Evolutionary conservation across 208 protist species (phyloP), one percentile per base, ranked within the genome.

Genomic region (Acanthamoeba culbertsoni): DNA sequence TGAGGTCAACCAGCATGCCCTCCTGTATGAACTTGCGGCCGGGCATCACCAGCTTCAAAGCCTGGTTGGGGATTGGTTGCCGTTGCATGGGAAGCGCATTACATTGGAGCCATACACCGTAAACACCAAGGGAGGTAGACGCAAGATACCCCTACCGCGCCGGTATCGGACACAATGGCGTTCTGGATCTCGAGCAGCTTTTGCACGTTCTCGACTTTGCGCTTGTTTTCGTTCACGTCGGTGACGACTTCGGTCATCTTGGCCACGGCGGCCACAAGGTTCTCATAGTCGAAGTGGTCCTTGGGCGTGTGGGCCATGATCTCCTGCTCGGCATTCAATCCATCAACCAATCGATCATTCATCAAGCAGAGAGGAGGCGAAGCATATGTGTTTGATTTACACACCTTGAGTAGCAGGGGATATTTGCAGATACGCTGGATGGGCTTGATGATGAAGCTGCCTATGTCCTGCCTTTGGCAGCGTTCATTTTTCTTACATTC

Each of bases 371-470:
- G 23, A 62, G 53, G 53, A 62, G 23, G 18, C 16, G 53, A 62
- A 62, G n/a, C n/a, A n/a, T n/a, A n/a, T n/a, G n/a, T n/a, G n/a
- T n/a, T n/a, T n/a, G n/a, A n/a, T n/a, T n/a, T n/a, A n/a, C n/a
- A n/a, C 2, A 84, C 73, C 28, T 33, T 89, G 48, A 89, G 33
- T 5, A 89, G 79, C 28, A 89, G n/a, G 0, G 79, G 79, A 43
- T 89, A 89, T 37, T 89, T 89, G 40, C 79, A 89, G 48, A 89
- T 89, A 28, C 79, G 79, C 35, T 89, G 79, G 45, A 89, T 89
- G 79, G 79, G 79, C 79, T 89, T 89, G 53, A 89, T 89, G 79
- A 89, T 89, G 79, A 89, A 89, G 79, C 79, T 89, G 28, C 79
- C 79, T 31, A 89, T 89, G 51, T 89, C 79, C 26, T 89, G 79